These are phyloP conservation scores for Neurospora cerealis DNA, from an alignment of 495 filamentous ascomycete genomes.

Conservation along the genomic window DNA sequence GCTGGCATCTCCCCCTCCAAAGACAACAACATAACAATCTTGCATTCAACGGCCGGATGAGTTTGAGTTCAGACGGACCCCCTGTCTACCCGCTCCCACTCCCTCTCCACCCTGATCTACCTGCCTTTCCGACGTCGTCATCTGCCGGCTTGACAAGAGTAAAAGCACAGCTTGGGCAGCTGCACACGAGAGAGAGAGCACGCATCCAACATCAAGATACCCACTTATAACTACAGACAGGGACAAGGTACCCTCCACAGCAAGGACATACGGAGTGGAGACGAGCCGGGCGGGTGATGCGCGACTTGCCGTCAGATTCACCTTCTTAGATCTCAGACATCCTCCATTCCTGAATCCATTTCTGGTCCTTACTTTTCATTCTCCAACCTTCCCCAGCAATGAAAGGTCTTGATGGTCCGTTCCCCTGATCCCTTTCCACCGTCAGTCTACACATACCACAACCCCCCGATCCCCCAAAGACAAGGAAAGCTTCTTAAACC, in stretches of 20 bases:
- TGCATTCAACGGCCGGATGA: constrained; percentile 24
- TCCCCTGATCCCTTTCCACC: constrained; percentile 10
- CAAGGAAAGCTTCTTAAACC: constrained; percentile 1
- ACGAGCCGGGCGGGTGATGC: constrained; percentile 4
- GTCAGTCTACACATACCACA: constrained; percentile 4
- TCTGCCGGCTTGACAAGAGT: constrained; percentile 7
- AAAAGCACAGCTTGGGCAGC: constrained; percentile 2
- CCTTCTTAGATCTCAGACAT: constrained; percentile 14
- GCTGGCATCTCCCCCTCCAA: constrained; percentile 16
- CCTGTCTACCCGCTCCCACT: constrained; percentile 11
- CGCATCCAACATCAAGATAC: not conserved
- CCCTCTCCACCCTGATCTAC: not conserved
- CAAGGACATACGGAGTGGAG: constrained; percentile 1
- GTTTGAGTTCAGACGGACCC: not conserved
- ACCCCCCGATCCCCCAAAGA: constrained; percentile 4
- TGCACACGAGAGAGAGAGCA: not conserved
- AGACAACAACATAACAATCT: constrained; percentile 22
- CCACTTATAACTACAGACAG: not conserved
- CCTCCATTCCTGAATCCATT: constrained; percentile 17
- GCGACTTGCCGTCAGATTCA: constrained; percentile 6
- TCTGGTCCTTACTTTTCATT: constrained; percentile 3
- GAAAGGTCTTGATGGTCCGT: constrained; percentile 18
- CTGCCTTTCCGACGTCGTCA: constrained; percentile 5
- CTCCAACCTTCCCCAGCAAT: constrained; percentile 22
- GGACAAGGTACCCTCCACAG: not conserved